Conservation (phyloP, 805 yeast species). For the Yarrowia keelungensis region DNA sequence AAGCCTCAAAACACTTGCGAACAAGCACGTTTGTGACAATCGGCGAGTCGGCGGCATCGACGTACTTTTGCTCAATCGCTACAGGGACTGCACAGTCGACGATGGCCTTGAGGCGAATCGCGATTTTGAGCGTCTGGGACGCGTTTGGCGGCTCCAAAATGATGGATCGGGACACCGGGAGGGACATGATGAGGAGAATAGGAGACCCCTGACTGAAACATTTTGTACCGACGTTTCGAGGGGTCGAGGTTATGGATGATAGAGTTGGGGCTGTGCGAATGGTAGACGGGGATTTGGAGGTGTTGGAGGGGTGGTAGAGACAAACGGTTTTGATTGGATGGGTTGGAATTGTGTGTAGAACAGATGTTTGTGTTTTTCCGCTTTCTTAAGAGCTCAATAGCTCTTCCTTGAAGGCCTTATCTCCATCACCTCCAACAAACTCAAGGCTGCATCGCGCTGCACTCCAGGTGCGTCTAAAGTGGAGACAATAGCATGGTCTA, state of each 20-base stretch:
- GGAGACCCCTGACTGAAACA: neutral
- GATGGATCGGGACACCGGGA: slow-evolving; percentile 24
- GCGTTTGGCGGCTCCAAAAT: slow-evolving; percentile 37
- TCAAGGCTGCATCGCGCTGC: neutral
- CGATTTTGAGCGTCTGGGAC: slow-evolving; percentile 52
- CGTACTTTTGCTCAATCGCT: slow-evolving; percentile 58
- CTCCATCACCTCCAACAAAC: no score
- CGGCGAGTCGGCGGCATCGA: slow-evolving; percentile 64
- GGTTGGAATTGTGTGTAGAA: neutral
- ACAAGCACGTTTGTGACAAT: slow-evolving; percentile 51
- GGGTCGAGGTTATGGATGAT: neutral
- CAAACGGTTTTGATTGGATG: neutral
- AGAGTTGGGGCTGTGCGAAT: slow-evolving; percentile 21
- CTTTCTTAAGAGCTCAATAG: no score
- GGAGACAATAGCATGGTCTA: neutral
- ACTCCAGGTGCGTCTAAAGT: slow-evolving; percentile 7
- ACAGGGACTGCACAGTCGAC: slow-evolving; percentile 77
- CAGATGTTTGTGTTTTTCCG: no score
- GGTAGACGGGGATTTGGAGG: no score
- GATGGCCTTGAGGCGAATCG: slow-evolving; percentile 72
- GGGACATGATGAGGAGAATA: slow-evolving; percentile 1
- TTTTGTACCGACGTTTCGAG: neutral
- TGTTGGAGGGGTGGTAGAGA: no score
- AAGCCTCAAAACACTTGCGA: slow-evolving; percentile 42
- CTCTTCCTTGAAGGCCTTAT: no score